Conservation (phyloP, 2,329 filamentous ascomycete species). For the Cryphonectria carpinicola region DNA sequence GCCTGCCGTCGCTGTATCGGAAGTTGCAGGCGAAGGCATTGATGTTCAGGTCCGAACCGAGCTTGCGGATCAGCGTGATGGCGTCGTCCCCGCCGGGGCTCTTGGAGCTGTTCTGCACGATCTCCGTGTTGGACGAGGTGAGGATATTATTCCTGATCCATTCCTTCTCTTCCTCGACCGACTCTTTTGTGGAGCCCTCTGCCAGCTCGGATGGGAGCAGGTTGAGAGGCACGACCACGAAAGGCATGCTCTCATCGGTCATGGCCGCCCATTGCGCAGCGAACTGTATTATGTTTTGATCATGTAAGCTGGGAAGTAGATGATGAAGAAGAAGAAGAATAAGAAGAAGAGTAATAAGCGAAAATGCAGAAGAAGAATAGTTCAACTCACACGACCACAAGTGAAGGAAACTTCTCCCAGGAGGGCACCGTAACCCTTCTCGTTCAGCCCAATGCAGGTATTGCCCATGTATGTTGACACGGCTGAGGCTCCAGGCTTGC, state of each 20-base stretch:
- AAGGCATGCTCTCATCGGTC: conserved; percentile 37
- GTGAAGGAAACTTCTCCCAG: conserved; percentile 50
- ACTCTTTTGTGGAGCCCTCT: conserved; percentile 25
- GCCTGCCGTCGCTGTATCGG: conserved; percentile 40
- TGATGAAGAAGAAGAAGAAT: not conserved
- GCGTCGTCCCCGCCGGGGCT: conserved; percentile 38
- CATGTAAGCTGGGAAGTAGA: not conserved
- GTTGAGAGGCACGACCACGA: conserved; percentile 48
- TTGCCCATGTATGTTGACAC: conserved; percentile 51
- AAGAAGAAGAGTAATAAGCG: too few relatives aligned
- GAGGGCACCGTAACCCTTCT: conserved; percentile 46
- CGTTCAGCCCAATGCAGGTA: conserved; percentile 46
- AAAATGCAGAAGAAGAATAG: not conserved
- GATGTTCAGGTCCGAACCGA: conserved; percentile 53
- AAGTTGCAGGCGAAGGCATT: conserved; percentile 52
- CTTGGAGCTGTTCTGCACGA: conserved; percentile 37
- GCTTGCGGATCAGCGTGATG: conserved; percentile 43
- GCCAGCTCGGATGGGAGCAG: conserved; percentile 36
- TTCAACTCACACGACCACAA: conserved; percentile 42
- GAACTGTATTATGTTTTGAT: conserved; percentile 33
- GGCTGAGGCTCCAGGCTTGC: conserved; percentile 51
- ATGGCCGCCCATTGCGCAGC: conserved; percentile 48
- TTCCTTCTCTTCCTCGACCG: conserved; percentile 42
- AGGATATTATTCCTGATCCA: conserved; percentile 46
- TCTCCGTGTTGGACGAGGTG: conserved; percentile 40